Evolutionary conservation across 2,329 filamentous ascomycete species (phyloP).

Genomic region (Phaeosphaeriaceae sp.): DNA sequence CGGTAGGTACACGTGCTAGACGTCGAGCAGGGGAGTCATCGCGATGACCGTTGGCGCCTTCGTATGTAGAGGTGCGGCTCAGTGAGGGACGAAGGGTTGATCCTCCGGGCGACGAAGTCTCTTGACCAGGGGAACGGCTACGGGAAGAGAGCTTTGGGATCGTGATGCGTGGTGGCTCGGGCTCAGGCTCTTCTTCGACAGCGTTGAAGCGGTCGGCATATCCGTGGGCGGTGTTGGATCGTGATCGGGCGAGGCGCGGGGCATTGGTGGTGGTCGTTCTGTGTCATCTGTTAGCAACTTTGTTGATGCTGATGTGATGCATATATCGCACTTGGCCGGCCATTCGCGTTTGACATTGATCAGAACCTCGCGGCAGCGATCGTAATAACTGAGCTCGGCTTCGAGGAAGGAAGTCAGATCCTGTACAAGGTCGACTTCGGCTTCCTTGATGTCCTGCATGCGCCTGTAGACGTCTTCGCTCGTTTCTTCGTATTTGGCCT

Average conservation of each 20-base stretch:
- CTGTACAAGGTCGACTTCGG: constrained; percentile 80
- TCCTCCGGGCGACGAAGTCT: constrained; percentile 33
- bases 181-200: constrained; percentile 62
- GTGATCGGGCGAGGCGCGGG: constrained; percentile 58
- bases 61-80: constrained; percentile 63
- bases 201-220: constrained; percentile 65
- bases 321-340: constrained; percentile 63
- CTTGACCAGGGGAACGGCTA: constrained; percentile 50
- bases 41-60: constrained; percentile 61
- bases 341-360: constrained; percentile 71
- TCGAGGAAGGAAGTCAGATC: constrained; percentile 85
- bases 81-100: constrained; percentile 55
- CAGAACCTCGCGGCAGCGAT: constrained; percentile 86
- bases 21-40: constrained; percentile 59
- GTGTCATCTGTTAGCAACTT: constrained; percentile 29
- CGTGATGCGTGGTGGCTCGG: constrained; percentile 57
- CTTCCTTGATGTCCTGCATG: constrained; percentile 96
- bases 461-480: constrained; percentile 88
- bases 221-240: constrained; percentile 69
- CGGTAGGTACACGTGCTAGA: constrained; percentile 61
- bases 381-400: constrained; percentile 87
- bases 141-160: constrained; percentile 51
- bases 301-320: neutral
- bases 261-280: constrained; percentile 30
- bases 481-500: constrained; percentile 95